Conservation (phyloP, 176 grass and related monocot species). For the Lolium multiflorum region DNA sequence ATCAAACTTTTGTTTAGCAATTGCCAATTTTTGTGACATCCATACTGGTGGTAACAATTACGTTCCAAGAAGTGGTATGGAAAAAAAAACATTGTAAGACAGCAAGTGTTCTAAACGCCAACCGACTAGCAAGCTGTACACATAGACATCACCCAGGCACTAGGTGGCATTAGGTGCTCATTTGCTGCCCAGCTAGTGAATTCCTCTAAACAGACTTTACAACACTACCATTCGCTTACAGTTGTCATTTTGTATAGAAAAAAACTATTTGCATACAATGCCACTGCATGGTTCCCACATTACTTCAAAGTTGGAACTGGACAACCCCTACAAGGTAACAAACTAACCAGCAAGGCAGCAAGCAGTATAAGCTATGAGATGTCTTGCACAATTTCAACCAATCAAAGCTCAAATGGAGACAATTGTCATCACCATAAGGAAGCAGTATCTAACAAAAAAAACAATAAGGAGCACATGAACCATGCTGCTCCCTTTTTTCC, state of each 20-base stretch:
- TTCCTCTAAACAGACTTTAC: neutral
- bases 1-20: neutral
- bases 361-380: neutral
- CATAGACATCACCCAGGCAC: neutral
- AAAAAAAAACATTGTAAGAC: neutral
- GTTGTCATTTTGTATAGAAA: neutral
- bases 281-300: neutral
- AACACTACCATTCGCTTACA: neutral
- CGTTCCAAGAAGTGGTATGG: neutral
- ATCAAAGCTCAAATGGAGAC: conserved; percentile 28
- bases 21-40: neutral
- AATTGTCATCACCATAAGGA: neutral
- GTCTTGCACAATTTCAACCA: conserved; percentile 14
- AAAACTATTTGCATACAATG: neutral
- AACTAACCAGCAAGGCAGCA: neutral
- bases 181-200: neutral
- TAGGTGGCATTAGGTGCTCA: neutral
- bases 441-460: conserved; percentile 25
- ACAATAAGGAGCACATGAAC: neutral
- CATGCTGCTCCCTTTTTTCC: neutral
- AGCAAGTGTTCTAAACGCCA: neutral
- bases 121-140: neutral
- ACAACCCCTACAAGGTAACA: neutral
- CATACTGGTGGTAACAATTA: neutral
- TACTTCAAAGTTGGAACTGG: conserved; percentile 10